phyloP scores from a whole-genome alignment of 106 monocot species.

The Dactylorhiza incarnata region DNA sequence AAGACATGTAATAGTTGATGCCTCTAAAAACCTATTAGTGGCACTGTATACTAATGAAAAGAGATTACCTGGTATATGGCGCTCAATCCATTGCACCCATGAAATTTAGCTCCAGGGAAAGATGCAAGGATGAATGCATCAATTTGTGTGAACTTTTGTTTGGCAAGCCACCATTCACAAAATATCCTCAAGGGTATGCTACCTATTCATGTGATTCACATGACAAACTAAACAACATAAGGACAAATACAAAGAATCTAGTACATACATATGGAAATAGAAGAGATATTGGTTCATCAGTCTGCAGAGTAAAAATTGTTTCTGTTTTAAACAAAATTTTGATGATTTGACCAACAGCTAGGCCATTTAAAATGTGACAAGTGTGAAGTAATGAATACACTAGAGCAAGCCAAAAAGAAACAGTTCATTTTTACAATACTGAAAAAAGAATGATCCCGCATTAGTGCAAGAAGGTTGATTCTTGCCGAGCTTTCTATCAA shows the following conservation, averaged over 20 bases:
- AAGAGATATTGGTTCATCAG: background rate
- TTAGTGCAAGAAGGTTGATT: no score
- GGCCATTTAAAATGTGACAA: background rate
- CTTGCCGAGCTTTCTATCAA: no score
- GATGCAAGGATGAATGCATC: conserved; percentile 65
- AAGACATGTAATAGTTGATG: background rate
- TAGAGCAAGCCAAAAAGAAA: no score
- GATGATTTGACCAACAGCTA: background rate
- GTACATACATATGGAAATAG: background rate
- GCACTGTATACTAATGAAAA: background rate
- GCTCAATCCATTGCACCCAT: conserved; percentile 77
- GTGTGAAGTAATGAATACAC: no score
- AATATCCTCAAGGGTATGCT: conserved; percentile 89
- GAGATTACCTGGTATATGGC: conserved; percentile 67
- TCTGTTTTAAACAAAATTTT: background rate
- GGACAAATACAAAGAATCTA: background rate
- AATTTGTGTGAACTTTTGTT: conserved; percentile 61
- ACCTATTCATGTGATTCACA: conserved; percentile 28
- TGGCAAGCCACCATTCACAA: conserved; percentile 85
- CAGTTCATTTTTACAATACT: no score
- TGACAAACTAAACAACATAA: background rate
- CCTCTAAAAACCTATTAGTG: background rate
- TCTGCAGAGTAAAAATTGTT: background rate
- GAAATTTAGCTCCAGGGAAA: conserved; percentile 77
- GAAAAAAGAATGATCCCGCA: no score